Evolutionary conservation across 768 basidiomycete genomes (phyloP), one percentile per base, ranked within the genome.

Genomic region (Tulasnella sp.): DNA sequence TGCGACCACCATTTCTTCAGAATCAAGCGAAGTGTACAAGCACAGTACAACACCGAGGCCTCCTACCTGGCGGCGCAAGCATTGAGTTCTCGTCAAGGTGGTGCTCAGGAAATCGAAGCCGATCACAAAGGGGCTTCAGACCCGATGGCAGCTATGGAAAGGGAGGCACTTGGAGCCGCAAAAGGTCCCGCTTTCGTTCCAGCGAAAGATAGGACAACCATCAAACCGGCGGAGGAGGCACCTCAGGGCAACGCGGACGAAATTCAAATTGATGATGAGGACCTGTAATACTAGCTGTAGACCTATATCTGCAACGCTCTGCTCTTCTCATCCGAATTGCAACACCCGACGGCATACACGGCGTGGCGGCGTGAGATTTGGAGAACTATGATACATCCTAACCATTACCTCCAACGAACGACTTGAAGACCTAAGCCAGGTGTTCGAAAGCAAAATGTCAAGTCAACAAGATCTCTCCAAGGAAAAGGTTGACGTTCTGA

Each of bases 21-120:
- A 41, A 97, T 98, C 83, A 97, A 96, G 82, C 89, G 97, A 72
- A 95, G 95, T 76, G 97, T 99, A 17, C 97, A 99, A 81, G 95
- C 96, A 34, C 92, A 95, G 78, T 99, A 97, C 84, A 98, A 99
- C 80, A 99, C 97, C 2, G 96, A 98, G 80, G 91, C 90, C 62
- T 91, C 90, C 59, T 96, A 94, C 80, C 83, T 97, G 71, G 93
- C 93, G 8, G 95, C 95, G 12, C 94, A 97, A 81, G 90, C 95
- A 11, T 82, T 90, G 70, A 89, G 89, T 2, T 87, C 90, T 29
- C 83, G 85, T 72, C 84, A 88, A 74, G 89, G 87, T 17, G 82
- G 74, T 22, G 75, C 85, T 32, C 82, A 82, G 35, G 82, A 78
- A 40, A 81, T 81, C 47, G 82, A 80, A 62, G 77, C 73, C 29